Percentiles rank a stretch among this genome's conserved stretches.
Conservation (phyloP, 169 alveolate species). For the Cryptosporidium sp. region DNA sequence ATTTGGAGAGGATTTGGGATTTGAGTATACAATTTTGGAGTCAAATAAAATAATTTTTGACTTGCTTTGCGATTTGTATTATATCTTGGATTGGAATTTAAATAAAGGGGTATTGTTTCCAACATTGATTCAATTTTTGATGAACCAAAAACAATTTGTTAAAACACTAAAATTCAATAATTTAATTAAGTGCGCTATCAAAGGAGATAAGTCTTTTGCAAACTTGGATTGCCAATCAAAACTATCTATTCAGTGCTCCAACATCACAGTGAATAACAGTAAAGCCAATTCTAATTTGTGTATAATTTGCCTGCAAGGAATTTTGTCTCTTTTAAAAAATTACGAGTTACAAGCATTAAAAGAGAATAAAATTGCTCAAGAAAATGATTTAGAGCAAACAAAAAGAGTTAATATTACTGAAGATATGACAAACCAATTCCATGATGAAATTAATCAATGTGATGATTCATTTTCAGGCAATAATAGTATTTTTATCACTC, state of each 20-base stretch:
- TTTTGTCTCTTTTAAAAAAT: constrained; percentile 36
- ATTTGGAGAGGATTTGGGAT: constrained; percentile 17
- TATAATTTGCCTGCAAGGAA: constrained; percentile 52
- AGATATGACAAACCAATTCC: not conserved
- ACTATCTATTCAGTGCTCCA: not conserved
- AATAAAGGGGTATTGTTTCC: constrained; percentile 64
- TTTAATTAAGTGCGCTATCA: constrained; percentile 36
- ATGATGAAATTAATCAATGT: constrained; percentile 5
- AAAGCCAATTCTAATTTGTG: constrained; percentile 24
- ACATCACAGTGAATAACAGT: not conserved
- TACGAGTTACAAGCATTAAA: constrained; percentile 32
- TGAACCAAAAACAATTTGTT: constrained; percentile 63
- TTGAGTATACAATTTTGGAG: constrained; percentile 24
- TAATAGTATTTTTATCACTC: constrained; percentile 20
- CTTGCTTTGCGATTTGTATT: constrained; percentile 46
- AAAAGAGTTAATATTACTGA: not conserved
- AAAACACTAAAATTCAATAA: constrained; percentile 57
- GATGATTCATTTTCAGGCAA: not conserved
- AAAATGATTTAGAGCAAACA: not conserved
- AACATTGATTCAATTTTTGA: constrained; percentile 52
- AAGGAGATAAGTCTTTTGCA: not conserved
- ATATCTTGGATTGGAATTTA: constrained; percentile 55
- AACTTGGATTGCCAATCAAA: not conserved
- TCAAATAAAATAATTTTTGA: constrained; percentile 56
- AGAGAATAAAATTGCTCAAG: constrained; percentile 5